phyloP scores from a whole-genome alignment of 164 flowering plant species.

The Brasenia schreberi region DNA sequence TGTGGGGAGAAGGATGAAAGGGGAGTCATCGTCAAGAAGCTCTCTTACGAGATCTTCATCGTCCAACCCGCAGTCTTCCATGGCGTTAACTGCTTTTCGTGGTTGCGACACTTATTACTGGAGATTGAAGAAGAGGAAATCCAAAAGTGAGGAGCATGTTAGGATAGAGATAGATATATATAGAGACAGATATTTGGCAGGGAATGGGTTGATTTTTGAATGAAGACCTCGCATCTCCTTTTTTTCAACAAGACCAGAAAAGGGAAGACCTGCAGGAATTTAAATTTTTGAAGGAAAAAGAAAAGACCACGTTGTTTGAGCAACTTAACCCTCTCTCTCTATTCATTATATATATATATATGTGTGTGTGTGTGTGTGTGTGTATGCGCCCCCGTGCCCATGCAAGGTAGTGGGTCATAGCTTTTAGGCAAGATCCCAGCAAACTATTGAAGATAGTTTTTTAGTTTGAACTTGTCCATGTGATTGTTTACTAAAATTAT shows the following conservation, averaged over 20 bases:
- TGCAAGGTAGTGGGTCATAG: too few relatives aligned
- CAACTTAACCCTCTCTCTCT: not conserved
- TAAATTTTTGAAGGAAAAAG: not conserved
- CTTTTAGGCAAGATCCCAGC: too few relatives aligned
- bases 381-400: too few relatives aligned
- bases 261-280: not conserved
- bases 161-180: conserved; percentile 1
- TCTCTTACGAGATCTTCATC: conserved; percentile 37
- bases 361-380: too few relatives aligned
- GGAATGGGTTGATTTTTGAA: not conserved
- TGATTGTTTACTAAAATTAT: too few relatives aligned
- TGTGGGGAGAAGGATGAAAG: conserved; percentile 25
- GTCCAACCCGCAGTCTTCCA: not conserved
- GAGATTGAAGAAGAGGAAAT: not conserved
- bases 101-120: not conserved
- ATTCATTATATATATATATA: too few relatives aligned
- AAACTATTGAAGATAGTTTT: too few relatives aligned
- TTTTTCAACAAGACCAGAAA: not conserved
- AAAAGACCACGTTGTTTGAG: too few relatives aligned
- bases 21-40: conserved; percentile 47
- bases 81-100: not conserved
- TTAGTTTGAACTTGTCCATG: too few relatives aligned
- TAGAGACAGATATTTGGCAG: not conserved
- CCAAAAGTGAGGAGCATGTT: conserved; percentile 6
- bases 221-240: not conserved